Percentiles rank a stretch among this genome's conserved stretches.
These are phyloP conservation scores for Hypomyces rosellus DNA, from an alignment of 2,329 filamentous ascomycete species.

Conservation along the genomic window DNA sequence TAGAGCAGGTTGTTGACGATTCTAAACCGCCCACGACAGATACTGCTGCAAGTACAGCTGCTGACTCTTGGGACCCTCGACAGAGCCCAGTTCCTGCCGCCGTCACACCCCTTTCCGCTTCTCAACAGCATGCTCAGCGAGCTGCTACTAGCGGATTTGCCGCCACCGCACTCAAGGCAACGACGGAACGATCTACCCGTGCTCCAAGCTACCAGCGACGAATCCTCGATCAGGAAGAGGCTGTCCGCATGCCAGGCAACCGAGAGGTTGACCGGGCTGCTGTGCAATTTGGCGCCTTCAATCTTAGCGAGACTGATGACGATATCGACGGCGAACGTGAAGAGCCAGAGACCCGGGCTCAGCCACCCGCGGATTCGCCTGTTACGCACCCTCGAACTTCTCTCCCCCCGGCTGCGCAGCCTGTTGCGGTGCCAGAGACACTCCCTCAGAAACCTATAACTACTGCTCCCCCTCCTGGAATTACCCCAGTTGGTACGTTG, in stretches of 20 bases:
- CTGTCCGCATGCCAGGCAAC: conserved; percentile 96
- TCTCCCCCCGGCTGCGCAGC: conserved; percentile 65
- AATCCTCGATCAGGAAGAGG: conserved; percentile 90
- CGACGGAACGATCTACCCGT: conserved; percentile 55
- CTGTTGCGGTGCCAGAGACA: conserved; percentile 48
- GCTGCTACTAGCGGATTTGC: conserved; percentile 61
- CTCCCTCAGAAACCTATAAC: conserved; percentile 51
- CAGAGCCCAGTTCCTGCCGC: conserved; percentile 52
- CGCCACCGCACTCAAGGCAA: conserved; percentile 76
- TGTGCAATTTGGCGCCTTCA: conserved; percentile 95
- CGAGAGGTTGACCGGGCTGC: conserved; percentile 88
- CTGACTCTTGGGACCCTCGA: conserved; percentile 75
- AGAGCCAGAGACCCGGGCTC: conserved; percentile 87
- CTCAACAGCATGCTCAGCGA: conserved; percentile 52
- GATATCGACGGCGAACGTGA: conserved; percentile 93
- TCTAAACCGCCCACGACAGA: conserved; percentile 72
- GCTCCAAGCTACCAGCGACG: conserved; percentile 78
- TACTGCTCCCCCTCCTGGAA: conserved; percentile 32
- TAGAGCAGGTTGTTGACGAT: conserved; percentile 80
- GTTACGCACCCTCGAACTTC: conserved; percentile 79
- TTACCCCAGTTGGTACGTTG: conserved; percentile 28
- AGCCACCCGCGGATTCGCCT: conserved; percentile 89
- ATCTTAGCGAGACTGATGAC: conserved; percentile 73
- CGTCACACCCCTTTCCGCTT: conserved; percentile 59
- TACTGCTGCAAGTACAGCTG: conserved; percentile 82